These are phyloP conservation scores for Penicillium canariense DNA, from an alignment of 495 filamentous ascomycete genomes.

Conservation along the genomic window DNA sequence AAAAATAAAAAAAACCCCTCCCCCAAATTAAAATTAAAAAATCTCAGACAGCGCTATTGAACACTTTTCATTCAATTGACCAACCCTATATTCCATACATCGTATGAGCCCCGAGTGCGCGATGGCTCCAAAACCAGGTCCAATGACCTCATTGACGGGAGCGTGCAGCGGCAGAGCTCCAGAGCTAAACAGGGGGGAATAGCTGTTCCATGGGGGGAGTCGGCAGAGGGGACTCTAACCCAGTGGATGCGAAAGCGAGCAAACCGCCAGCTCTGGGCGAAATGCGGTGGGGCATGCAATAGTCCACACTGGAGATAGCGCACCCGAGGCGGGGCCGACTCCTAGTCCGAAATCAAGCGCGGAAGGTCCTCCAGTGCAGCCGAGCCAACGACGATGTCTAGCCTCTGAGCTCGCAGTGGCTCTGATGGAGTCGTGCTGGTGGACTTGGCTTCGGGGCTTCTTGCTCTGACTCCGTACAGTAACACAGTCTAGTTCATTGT, in stretches of 20 bases:
- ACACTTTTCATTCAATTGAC: background rate
- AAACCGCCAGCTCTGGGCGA: constrained; percentile 3
- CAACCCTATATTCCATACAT: no score
- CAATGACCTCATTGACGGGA: background rate
- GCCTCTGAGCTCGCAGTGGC: background rate
- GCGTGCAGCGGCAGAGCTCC: background rate
- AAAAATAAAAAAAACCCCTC: background rate
- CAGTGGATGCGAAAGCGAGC: background rate
- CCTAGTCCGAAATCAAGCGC: constrained; percentile 19
- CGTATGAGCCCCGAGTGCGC: no score
- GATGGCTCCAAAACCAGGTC: no score
- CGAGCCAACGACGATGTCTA: background rate
- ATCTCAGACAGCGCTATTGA: background rate
- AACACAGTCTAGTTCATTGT: background rate
- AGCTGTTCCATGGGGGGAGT: background rate
- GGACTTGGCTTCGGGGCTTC: background rate
- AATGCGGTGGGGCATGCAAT: constrained; percentile 11
- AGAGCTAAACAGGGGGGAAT: background rate
- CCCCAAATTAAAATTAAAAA: background rate
- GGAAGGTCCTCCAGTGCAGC: constrained; percentile 20
- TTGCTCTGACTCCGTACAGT: background rate
- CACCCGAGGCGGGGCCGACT: constrained; percentile 23
- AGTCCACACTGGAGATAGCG: constrained; percentile 20
- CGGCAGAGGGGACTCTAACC: background rate
- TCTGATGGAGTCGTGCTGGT: background rate